Percentiles rank a stretch among this genome's conserved stretches.
These are phyloP conservation scores for Bipolaris sorokiniana DNA, from an alignment of 2,329 filamentous ascomycete genomes.

Conservation along the genomic window DNA sequence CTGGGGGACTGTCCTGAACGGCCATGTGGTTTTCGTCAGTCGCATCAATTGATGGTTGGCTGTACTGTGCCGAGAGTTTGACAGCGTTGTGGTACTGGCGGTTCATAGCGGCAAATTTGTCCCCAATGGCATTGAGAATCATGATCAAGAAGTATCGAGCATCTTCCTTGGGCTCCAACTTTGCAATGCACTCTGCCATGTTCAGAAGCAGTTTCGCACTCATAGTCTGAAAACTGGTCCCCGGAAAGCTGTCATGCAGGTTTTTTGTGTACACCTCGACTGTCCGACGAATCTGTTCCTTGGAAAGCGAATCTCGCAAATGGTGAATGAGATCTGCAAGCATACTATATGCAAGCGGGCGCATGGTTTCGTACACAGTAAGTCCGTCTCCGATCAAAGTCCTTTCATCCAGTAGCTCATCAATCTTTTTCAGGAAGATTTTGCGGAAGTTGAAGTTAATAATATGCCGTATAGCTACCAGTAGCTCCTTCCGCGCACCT, in stretches of 20 bases:
- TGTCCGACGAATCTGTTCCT: conserved; percentile 91
- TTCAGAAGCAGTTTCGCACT: conserved; percentile 95
- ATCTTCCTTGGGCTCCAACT: conserved; percentile 89
- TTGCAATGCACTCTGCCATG: conserved; percentile 97
- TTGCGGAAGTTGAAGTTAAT: conserved; percentile 99
- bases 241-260: conserved; percentile 91
- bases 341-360: conserved; percentile 97
- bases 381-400: conserved; percentile 94
- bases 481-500: conserved; percentile 86
- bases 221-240: conserved; percentile 99
- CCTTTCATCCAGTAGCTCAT: conserved; percentile 90
- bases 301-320: conserved; percentile 84
- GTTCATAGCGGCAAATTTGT: conserved; percentile 99
- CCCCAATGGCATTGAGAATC: conserved; percentile 96
- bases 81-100: conserved; percentile 92
- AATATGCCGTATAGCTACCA: conserved; percentile 96
- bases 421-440: conserved; percentile 93
- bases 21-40: conserved; percentile 81
- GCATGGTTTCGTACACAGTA: conserved; percentile 95
- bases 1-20: conserved; percentile 78
- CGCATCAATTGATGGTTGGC: conserved; percentile 68
- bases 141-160: conserved; percentile 95
- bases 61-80: conserved; percentile 82
- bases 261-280: conserved; percentile 98
- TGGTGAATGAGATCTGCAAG: conserved; percentile 97